Conservation (phyloP, 352 stramenopile species). For the Peronospora destructor region DNA sequence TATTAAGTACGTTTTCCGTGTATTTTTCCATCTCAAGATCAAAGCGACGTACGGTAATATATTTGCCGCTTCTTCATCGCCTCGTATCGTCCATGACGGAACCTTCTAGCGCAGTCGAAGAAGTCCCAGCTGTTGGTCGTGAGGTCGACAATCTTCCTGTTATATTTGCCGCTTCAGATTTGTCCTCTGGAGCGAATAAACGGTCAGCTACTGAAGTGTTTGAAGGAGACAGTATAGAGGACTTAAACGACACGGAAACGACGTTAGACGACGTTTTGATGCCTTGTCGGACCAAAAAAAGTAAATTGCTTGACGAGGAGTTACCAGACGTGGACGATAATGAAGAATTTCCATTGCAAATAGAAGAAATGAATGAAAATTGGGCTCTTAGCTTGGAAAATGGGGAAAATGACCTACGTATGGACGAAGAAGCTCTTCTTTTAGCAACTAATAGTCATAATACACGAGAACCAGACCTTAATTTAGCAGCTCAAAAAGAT, state of each 20-base stretch:
- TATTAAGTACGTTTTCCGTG: constrained; percentile 9
- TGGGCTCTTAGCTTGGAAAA: constrained; percentile 16
- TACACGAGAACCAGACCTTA: constrained; percentile 1
- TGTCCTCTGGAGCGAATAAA: constrained; percentile 9
- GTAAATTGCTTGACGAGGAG: constrained; percentile 34
- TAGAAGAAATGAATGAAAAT: constrained; percentile 26
- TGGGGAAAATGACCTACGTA: constrained; percentile 5
- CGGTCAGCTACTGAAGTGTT: constrained; percentile 29
- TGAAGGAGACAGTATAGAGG: constrained; percentile 16
- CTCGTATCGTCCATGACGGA: constrained; percentile 19
- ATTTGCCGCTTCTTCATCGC: not conserved
- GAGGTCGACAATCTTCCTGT: constrained; percentile 1
- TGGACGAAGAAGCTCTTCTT: constrained; percentile 10
- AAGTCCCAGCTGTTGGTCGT: constrained; percentile 1
- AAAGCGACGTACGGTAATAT: not conserved
- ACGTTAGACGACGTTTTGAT: constrained; percentile 63
- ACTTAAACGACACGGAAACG: constrained; percentile 31
- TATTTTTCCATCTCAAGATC: not conserved
- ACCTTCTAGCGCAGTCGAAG: constrained; percentile 3
- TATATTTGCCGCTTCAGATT: not conserved
- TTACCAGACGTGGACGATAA: constrained; percentile 47
- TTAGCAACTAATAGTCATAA: constrained; percentile 3
- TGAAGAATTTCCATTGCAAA: constrained; percentile 30
- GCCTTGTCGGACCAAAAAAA: constrained; percentile 44
- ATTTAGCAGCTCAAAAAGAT: constrained; percentile 10